Evolutionary conservation across 2,329 filamentous ascomycete species (phyloP), one percentile per base, ranked within the genome.

Genomic region (Achaetomium macrosporum): DNA sequence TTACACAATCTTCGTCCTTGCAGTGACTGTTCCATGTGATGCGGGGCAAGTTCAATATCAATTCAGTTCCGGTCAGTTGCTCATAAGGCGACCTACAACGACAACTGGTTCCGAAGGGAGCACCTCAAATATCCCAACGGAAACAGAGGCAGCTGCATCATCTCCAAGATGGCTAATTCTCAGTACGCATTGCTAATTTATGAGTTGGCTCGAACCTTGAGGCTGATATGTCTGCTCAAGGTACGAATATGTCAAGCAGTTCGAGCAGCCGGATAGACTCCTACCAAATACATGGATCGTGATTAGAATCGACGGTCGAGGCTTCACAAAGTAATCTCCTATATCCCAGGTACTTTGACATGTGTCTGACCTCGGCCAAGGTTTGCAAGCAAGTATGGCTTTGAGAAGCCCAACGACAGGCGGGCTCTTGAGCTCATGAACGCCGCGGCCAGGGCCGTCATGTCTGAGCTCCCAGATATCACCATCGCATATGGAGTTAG

Each of bases 201-300:
- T 13, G 35, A 16, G 7, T 36, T 15, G 35, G 11, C 13, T 13
- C 15, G 15, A 13, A 37, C 35, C 7, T 3, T 16, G 7, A 56
- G 44, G 52, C 59, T 64, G 51, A 66, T 58, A 55, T 33, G 3
- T 57, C 40, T 7, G 11, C 16, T 3, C 31, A 42, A 96, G 89
- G 71, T 97, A 90, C 68, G 91, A 95, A 73, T 99, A 99, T 70
- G 92, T 97, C 58, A 89, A 88, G 67, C 72, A 76, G 44, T 97
- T 97, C 65, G 93, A 99, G 76, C 87, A 87, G 65, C 74, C 84
- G 7, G 90, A 96, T 66, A 71, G 72, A 43, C 74, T 99, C 39
- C 78, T 97, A 19, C 89, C 85, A 50, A 95, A 95, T 66, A 97
- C 92, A 25, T 99, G 91, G 90, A 87, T 97, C 52, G 90, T 97